These are phyloP conservation scores for Phascolomyces articulosus DNA, from an alignment of 371 early-diverging fungal genomes.

Conservation along the genomic window DNA sequence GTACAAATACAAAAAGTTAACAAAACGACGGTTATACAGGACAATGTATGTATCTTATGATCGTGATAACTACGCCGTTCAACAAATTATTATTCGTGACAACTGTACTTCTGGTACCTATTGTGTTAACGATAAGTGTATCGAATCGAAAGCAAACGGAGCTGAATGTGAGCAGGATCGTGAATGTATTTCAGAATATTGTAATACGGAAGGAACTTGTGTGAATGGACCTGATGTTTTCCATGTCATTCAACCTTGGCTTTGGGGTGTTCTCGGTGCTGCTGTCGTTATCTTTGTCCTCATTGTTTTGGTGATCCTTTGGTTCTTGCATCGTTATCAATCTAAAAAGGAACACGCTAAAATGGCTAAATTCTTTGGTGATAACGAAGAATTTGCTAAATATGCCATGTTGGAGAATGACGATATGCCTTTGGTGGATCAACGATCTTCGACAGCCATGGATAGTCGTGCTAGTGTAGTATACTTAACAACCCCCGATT, in stretches of 20 bases:
- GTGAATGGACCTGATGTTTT: slow-evolving; percentile 48
- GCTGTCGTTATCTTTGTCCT: slow-evolving; percentile 40
- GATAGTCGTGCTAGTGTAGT: slow-evolving; percentile 29
- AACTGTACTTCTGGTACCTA: slow-evolving; percentile 49
- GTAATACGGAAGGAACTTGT: slow-evolving; percentile 34
- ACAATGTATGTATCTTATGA: slow-evolving; percentile 37
- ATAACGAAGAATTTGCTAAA: slow-evolving; percentile 46
- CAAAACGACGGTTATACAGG: slow-evolving; percentile 13
- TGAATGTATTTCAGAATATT: slow-evolving; percentile 46
- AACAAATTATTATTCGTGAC: slow-evolving; percentile 48
- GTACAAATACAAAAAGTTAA: too few relatives aligned
- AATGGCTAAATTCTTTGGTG: slow-evolving; percentile 42
- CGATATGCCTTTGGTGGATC: slow-evolving; percentile 8
- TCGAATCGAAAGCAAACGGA: slow-evolving; percentile 25
- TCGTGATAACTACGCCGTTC: slow-evolving; percentile 23
- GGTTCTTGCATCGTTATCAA: slow-evolving; percentile 52
- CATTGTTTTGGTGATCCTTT: slow-evolving; percentile 29
- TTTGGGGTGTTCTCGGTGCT: slow-evolving; percentile 44
- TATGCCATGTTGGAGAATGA: slow-evolving; percentile 37
- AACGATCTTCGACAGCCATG: not conserved
- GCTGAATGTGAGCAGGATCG: slow-evolving; percentile 40
- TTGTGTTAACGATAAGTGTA: slow-evolving; percentile 30
- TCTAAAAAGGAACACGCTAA: slow-evolving; percentile 47
- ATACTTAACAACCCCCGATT: slow-evolving; percentile 41
- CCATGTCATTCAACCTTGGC: slow-evolving; percentile 37